These are phyloP conservation scores for Fusarium agapanthi DNA, from an alignment of 2,329 filamentous ascomycete genomes.

Conservation along the genomic window DNA sequence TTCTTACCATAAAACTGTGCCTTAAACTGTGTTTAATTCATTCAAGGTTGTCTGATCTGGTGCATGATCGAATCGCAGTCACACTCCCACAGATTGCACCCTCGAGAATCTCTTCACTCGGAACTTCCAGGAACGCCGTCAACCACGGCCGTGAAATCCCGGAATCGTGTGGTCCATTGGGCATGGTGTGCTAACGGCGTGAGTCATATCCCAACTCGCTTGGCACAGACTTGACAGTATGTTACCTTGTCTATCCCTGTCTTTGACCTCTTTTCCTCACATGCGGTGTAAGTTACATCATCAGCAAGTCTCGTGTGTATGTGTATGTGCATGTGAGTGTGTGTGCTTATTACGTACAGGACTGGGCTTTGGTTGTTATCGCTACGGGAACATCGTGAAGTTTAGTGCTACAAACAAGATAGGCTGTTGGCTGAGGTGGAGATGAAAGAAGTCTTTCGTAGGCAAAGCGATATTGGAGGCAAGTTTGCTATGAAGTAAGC, in stretches of 20 bases:
- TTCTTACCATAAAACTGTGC: neutral
- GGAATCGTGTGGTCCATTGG: slow-evolving; percentile 24
- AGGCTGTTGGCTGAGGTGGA: slow-evolving; percentile 5
- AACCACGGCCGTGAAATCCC: slow-evolving; percentile 21
- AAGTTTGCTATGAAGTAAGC: neutral
- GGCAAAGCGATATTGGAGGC: slow-evolving; percentile 4
- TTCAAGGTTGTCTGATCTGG: neutral
- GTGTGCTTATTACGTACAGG: neutral
- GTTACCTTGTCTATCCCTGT: slow-evolving; percentile 1
- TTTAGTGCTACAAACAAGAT: slow-evolving; percentile 1
- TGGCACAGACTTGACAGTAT: slow-evolving; percentile 25
- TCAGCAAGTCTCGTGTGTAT: neutral
- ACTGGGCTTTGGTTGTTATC: slow-evolving; percentile 1
- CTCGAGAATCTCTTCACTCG: neutral
- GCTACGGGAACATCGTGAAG: slow-evolving; percentile 3
- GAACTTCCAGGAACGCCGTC: slow-evolving; percentile 16
- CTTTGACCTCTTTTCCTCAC: slow-evolving; percentile 7
- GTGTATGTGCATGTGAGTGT: slow-evolving; percentile 19
- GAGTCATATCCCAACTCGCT: slow-evolving; percentile 38
- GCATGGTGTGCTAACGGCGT: slow-evolving; percentile 38
- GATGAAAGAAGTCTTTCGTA: slow-evolving; percentile 1
- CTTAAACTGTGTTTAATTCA: neutral
- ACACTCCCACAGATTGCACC: neutral
- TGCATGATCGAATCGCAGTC: slow-evolving; percentile 11
- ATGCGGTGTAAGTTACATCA: slow-evolving; percentile 37